These are phyloP conservation scores for Petrea volubilis DNA, from an alignment of 257 asterid species.

Conservation along the genomic window DNA sequence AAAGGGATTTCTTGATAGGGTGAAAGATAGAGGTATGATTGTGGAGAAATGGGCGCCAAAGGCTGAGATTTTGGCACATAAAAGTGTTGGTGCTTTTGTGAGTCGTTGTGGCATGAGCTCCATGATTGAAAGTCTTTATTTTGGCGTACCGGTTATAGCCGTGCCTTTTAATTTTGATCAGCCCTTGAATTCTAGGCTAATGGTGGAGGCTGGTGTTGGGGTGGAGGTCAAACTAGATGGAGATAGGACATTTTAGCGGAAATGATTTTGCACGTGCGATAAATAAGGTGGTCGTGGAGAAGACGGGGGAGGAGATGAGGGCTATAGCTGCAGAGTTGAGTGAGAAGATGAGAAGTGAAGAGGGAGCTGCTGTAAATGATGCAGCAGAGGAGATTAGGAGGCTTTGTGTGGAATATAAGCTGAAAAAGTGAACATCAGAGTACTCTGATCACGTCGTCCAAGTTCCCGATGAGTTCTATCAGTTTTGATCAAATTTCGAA, in stretches of 20 bases:
- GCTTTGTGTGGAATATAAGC: no score
- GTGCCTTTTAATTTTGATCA: constrained; percentile 38
- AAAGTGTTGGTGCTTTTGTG: constrained; percentile 26
- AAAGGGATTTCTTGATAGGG: constrained; percentile 32
- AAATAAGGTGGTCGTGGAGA: constrained; percentile 15
- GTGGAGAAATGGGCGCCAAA: constrained; percentile 36
- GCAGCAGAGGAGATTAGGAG: no score
- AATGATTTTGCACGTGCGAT: constrained; percentile 17
- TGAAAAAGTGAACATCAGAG: no score
- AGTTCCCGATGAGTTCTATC: no score
- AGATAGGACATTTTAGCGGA: constrained; percentile 6
- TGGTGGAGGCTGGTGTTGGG: constrained; percentile 31
- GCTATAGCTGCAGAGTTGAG: no score
- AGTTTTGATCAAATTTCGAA: no score
- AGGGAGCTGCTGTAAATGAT: no score
- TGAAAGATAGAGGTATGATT: constrained; percentile 21
- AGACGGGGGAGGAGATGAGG: constrained; percentile 15
- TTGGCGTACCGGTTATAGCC: constrained; percentile 31
- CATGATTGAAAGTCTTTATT: constrained; percentile 29
- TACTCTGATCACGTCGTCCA: no score
- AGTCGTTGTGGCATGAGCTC: constrained; percentile 46
- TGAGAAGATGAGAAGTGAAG: no score
- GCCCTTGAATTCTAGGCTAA: constrained; percentile 31
- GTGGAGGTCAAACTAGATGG: constrained; percentile 30
- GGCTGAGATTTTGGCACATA: constrained; percentile 25